A percentile compares a stretch with the other conserved stretches of the same genome.
phyloP scores from a whole-genome alignment of 192 early-diverging fungal species.

The Entomortierella lignicola region DNA sequence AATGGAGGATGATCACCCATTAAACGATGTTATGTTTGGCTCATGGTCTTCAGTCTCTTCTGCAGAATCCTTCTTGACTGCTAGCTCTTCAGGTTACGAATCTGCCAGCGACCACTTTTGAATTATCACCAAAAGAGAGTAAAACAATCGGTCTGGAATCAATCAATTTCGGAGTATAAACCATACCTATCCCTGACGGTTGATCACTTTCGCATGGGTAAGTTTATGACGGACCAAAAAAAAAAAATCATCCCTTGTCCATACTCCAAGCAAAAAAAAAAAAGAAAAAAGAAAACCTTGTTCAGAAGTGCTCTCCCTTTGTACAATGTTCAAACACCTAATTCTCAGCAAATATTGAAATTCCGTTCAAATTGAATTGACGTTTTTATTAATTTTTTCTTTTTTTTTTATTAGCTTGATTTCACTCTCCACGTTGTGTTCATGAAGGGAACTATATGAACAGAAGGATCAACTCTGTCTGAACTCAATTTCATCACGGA shows the following conservation, averaged over 20 bases:
- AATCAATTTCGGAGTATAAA: not conserved
- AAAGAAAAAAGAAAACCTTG: too few relatives aligned
- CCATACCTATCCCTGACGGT: too few relatives aligned
- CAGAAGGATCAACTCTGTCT: conserved; percentile 26
- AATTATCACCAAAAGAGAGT: not conserved
- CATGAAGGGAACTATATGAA: not conserved
- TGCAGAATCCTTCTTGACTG: conserved; percentile 34
- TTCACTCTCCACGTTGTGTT: conserved; percentile 3
- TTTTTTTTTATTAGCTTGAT: not conserved
- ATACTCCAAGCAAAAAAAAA: too few relatives aligned
- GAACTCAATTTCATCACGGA: conserved; percentile 19
- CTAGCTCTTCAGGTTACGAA: conserved; percentile 26
- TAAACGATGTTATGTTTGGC: conserved; percentile 34
- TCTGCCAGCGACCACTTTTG: conserved; percentile 28
- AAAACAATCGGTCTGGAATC: too few relatives aligned
- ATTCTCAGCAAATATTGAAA: too few relatives aligned
- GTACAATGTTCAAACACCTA: too few relatives aligned
- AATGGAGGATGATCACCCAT: conserved; percentile 38
- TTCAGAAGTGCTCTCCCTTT: too few relatives aligned
- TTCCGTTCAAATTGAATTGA: not conserved
- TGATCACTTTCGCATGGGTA: too few relatives aligned
- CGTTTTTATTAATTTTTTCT: not conserved
- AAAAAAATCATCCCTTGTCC: too few relatives aligned
- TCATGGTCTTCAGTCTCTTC: conserved; percentile 48
- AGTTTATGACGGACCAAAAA: too few relatives aligned